Evolutionary conservation across 345 rosid genomes (phyloP).

Genomic region (Chamaenerion angustifolium): DNA sequence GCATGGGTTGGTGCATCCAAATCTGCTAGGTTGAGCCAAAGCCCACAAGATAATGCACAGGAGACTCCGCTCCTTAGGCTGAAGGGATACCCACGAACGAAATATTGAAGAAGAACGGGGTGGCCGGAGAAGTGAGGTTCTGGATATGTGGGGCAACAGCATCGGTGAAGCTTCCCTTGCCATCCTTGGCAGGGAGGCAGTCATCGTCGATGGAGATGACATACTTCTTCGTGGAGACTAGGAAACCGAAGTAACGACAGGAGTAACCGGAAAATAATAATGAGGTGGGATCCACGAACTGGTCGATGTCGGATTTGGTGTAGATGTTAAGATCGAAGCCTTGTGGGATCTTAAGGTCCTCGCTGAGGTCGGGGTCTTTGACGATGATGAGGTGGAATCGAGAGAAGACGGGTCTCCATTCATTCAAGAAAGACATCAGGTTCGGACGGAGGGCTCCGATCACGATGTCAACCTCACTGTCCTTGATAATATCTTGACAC

Average conservation of each 20-base stretch:
- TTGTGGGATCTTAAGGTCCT: conserved; percentile 65
- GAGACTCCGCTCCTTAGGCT: conserved; percentile 72
- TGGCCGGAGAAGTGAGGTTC: conserved; percentile 69
- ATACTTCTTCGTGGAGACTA: conserved; percentile 67
- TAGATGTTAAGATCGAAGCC: conserved; percentile 69
- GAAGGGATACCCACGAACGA: conserved; percentile 95
- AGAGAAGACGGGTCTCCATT: conserved; percentile 60
- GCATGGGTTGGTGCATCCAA: conserved; percentile 95
- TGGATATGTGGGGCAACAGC: conserved; percentile 61
- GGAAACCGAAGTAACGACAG: conserved; percentile 85
- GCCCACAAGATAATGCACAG: conserved; percentile 82
- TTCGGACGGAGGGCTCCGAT: conserved; percentile 77
- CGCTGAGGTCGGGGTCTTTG: conserved; percentile 83
- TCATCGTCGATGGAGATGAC: conserved; percentile 76
- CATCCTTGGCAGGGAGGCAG: conserved; percentile 72
- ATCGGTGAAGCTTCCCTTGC: conserved; percentile 48
- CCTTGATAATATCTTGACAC: conserved; percentile 36
- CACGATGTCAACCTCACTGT: conserved; percentile 78
- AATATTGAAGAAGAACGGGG: conserved; percentile 94
- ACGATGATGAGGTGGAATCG: conserved; percentile 77
- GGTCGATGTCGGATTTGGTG: conserved; percentile 54
- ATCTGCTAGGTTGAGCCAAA: conserved; percentile 90
- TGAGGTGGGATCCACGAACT: conserved; percentile 43
- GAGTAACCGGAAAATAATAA: conserved; percentile 68
- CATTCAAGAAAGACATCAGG: conserved; percentile 52